Conservation (phyloP, 1,139 yeast genomes). For the Saccharomycopsis phalli region DNA sequence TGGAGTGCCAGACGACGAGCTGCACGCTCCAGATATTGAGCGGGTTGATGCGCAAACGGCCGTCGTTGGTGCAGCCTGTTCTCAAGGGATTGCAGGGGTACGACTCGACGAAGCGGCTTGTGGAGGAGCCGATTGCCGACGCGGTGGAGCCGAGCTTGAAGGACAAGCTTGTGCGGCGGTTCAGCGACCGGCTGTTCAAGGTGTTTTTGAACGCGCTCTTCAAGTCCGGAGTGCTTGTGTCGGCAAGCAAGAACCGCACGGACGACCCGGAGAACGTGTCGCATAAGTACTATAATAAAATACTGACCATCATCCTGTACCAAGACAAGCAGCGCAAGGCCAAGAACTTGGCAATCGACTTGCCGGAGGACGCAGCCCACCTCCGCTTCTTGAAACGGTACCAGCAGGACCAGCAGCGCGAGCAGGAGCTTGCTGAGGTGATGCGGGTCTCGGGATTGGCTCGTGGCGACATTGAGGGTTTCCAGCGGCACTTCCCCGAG, state of each 20-base stretch:
- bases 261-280: constrained; percentile 1
- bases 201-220: constrained; percentile 35
- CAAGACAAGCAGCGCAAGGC: constrained; percentile 18
- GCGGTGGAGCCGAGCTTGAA: constrained; percentile 29
- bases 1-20: constrained; percentile 44
- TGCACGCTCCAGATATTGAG: constrained; percentile 47
- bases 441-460: background rate
- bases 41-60: constrained; percentile 46
- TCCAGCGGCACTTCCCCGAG: constrained; percentile 11
- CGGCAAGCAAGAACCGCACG: background rate
- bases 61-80: constrained; percentile 40
- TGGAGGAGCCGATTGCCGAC: constrained; percentile 24
- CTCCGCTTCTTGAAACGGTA: constrained; percentile 4
- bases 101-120: constrained; percentile 30
- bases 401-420: constrained; percentile 1
- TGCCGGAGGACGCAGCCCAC: constrained; percentile 13
- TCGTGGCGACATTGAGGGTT: constrained; percentile 7
- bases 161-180: constrained; percentile 35
- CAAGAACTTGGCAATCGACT: constrained; percentile 12
- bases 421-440: background rate
- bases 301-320: constrained; percentile 11
- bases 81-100: constrained; percentile 35
- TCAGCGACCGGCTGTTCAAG: constrained; percentile 39
- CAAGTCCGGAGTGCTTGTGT: constrained; percentile 8
- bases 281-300: constrained; percentile 6